phyloP scores from a whole-genome alignment of 73 alveolate species.

The Paramecium tetraurelia region DNA sequence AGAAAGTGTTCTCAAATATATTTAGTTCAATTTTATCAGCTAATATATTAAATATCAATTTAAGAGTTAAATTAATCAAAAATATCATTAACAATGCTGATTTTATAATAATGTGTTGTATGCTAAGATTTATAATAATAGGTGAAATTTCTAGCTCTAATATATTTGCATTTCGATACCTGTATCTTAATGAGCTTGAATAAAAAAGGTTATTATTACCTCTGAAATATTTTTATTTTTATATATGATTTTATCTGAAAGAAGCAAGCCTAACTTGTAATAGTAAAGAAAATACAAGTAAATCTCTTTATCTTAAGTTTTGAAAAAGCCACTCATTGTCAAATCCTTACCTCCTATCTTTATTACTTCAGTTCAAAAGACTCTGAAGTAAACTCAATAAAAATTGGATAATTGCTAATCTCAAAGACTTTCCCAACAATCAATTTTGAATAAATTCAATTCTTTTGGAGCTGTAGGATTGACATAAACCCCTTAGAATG shows the following conservation, averaged over 20 bases:
- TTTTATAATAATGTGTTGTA: background rate
- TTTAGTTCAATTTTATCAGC: background rate
- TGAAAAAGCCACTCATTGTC: background rate
- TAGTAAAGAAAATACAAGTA: background rate
- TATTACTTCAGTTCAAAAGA: background rate
- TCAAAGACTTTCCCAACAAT: background rate
- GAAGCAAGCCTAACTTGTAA: background rate
- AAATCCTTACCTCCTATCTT: background rate
- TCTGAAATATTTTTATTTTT: background rate
- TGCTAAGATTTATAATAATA: background rate
- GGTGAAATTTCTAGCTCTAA: background rate
- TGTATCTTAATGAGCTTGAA: background rate
- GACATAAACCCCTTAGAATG: background rate
- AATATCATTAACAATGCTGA: background rate
- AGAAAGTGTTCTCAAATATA: no score
- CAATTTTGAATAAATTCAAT: background rate
- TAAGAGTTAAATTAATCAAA: background rate
- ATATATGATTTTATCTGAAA: constrained; percentile 8
- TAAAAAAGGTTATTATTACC: background rate
- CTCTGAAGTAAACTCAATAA: background rate
- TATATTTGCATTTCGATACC: background rate
- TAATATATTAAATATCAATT: background rate
- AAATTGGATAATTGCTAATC: background rate
- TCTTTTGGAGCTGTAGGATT: background rate
- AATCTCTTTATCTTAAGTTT: background rate